Percentiles rank a stretch among this genome's conserved stretches.
Evolutionary conservation across 1,284 basidiomycete species (phyloP).

Genomic region (Leccinum griseonigrum): DNA sequence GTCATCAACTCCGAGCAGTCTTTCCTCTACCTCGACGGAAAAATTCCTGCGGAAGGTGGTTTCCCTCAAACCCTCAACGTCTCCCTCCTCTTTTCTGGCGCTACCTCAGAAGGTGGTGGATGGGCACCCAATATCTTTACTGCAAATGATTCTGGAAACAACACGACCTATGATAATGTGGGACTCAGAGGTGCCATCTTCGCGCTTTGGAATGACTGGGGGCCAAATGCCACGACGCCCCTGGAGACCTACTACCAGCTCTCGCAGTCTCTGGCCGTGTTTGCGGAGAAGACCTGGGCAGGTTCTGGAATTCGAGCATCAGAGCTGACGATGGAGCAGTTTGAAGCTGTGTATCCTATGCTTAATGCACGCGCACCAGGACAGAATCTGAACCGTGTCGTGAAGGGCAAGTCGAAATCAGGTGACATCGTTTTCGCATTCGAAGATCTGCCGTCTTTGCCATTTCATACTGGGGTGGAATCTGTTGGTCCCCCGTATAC

Average conservation of each 20-base stretch:
- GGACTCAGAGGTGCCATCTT: slow-evolving; percentile 36
- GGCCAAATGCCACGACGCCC: slow-evolving; percentile 39
- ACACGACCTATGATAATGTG: slow-evolving; percentile 26
- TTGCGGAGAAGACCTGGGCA: slow-evolving; percentile 39
- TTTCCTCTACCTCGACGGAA: slow-evolving; percentile 40
- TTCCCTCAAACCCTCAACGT: slow-evolving; percentile 34
- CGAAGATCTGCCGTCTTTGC: slow-evolving; percentile 14
- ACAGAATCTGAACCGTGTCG: slow-evolving; percentile 38
- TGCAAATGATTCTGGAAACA: slow-evolving; percentile 28
- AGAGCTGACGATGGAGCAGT: slow-evolving; percentile 31
- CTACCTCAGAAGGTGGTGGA: slow-evolving; percentile 26
- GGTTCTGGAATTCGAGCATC: slow-evolving; percentile 33
- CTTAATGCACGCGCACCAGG: slow-evolving; percentile 35
- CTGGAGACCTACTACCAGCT: slow-evolving; percentile 39
- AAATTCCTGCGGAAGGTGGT: slow-evolving; percentile 30
- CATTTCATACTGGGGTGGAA: slow-evolving; percentile 31
- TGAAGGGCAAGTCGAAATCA: slow-evolving; percentile 15
- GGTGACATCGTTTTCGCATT: slow-evolving; percentile 28
- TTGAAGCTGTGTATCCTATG: slow-evolving; percentile 29
- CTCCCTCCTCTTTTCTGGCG: slow-evolving; percentile 33
- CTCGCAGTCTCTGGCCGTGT: slow-evolving; percentile 34
- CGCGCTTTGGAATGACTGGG: slow-evolving; percentile 41
- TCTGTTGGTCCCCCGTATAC: slow-evolving; percentile 47
- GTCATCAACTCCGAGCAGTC: slow-evolving; percentile 37
- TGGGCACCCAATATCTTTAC: slow-evolving; percentile 39